phyloP scores from a whole-genome alignment of 1,139 yeast species.

The Sugiyamaella japonica region DNA sequence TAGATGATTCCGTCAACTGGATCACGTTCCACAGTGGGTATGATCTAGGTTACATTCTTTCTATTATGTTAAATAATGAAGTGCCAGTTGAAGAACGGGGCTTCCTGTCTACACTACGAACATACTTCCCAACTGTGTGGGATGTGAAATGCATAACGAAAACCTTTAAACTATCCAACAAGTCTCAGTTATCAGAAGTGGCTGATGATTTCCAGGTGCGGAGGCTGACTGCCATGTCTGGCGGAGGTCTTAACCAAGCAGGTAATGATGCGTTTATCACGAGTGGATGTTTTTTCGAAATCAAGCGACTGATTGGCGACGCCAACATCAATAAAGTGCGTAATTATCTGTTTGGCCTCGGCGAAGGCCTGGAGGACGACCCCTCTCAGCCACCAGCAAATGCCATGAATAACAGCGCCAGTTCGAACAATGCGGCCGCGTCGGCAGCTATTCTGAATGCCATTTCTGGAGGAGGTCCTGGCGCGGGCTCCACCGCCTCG shows the following conservation, averaged over 20 bases:
- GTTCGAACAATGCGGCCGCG: conserved; percentile 13
- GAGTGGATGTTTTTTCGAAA: conserved; percentile 52
- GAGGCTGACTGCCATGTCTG: conserved; percentile 26
- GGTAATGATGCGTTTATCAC: conserved; percentile 56
- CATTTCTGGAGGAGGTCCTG: conserved; percentile 1
- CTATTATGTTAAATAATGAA: conserved; percentile 69
- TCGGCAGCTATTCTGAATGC: conserved; percentile 18
- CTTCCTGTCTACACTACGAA: conserved; percentile 67
- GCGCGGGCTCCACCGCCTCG: background rate
- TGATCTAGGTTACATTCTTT: conserved; percentile 85
- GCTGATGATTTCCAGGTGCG: conserved; percentile 52
- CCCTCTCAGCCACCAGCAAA: background rate
- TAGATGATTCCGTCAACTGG: conserved; percentile 79
- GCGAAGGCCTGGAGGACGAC: conserved; percentile 31
- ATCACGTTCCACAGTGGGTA: conserved; percentile 87
- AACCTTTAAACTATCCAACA: conserved; percentile 41
- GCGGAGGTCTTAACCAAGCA: conserved; percentile 43
- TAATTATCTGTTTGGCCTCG: conserved; percentile 43
- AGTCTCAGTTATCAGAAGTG: conserved; percentile 42
- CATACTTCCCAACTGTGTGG: conserved; percentile 78
- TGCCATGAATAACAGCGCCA: no score
- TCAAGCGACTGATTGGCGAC: conserved; percentile 44
- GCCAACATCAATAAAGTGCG: conserved; percentile 34
- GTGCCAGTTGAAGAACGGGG: conserved; percentile 84
- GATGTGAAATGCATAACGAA: conserved; percentile 82